These are phyloP conservation scores for Suhomyces ambrosiae DNA, from an alignment of 1,139 yeast genomes.

Conservation along the genomic window DNA sequence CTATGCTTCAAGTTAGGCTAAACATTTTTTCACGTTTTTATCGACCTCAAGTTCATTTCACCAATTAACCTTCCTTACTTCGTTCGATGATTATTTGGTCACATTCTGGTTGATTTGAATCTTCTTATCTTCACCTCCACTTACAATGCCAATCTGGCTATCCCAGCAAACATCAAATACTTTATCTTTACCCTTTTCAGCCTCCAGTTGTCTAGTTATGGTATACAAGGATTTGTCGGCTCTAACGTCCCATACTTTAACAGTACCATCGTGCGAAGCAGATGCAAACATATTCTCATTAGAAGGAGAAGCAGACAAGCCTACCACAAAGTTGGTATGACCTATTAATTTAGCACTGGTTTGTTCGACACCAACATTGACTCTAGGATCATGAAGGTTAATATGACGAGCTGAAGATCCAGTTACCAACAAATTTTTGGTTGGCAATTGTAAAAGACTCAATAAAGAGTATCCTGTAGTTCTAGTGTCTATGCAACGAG, in stretches of 20 bases:
- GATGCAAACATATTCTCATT: slow-evolving; percentile 82
- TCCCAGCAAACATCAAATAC: slow-evolving; percentile 92
- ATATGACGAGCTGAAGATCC: slow-evolving; percentile 98
- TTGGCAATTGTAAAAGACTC: slow-evolving; percentile 69
- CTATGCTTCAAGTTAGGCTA: too few species aligned
- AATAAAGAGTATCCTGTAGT: slow-evolving; percentile 86
- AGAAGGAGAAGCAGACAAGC: slow-evolving; percentile 71
- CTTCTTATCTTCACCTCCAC: slow-evolving; percentile 94
- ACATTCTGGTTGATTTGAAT: slow-evolving; percentile 70
- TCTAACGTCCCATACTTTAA: slow-evolving; percentile 93
- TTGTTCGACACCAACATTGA: slow-evolving; percentile 36
- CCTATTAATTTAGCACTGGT: slow-evolving; percentile 75
- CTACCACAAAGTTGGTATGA: slow-evolving; percentile 88
- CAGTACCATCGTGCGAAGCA: slow-evolving; percentile 94
- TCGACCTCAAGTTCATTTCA: too few species aligned
- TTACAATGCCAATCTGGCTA: slow-evolving; percentile 72
- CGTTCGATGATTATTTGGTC: too few species aligned
- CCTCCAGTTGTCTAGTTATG: slow-evolving; percentile 62
- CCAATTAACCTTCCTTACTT: too few species aligned
- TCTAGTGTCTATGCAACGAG: slow-evolving; percentile 81
- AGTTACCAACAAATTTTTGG: slow-evolving; percentile 71
- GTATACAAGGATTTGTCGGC: slow-evolving; percentile 84
- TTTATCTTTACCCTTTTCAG: slow-evolving; percentile 50
- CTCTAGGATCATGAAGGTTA: slow-evolving; percentile 88
- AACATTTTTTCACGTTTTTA: too few species aligned